Percentiles rank a stretch among this genome's conserved stretches.
These are phyloP conservation scores for Westerdykella sp. DNA, from an alignment of 2,329 filamentous ascomycete genomes.

Conservation along the genomic window DNA sequence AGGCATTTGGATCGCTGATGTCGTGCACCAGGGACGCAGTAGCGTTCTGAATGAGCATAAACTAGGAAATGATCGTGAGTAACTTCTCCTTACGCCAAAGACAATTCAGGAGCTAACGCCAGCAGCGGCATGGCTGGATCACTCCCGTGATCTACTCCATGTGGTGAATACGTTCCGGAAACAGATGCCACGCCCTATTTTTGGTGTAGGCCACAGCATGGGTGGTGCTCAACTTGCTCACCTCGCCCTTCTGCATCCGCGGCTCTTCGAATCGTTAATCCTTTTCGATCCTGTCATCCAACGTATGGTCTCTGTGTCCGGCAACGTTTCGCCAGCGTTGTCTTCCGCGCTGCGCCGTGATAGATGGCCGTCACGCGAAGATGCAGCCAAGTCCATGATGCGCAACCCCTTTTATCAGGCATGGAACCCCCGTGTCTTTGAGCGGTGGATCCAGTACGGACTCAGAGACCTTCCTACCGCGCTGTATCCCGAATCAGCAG, in stretches of 20 bases:
- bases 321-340: conserved; percentile 44
- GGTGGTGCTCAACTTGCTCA: conserved; percentile 69
- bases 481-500: conserved; percentile 44
- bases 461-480: conserved; percentile 66
- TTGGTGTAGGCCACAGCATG: conserved; percentile 87
- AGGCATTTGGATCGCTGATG: conserved; percentile 83
- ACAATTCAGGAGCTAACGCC: not conserved
- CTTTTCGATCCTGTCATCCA: conserved; percentile 81
- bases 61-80: conserved; percentile 77
- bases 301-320: conserved; percentile 39
- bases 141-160: conserved; percentile 75
- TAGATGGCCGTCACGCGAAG: conserved; percentile 69
- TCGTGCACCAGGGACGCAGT: conserved; percentile 77
- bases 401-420: conserved; percentile 68
- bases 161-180: conserved; percentile 77
- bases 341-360: conserved; percentile 70
- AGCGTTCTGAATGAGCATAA: conserved; percentile 67
- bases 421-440: conserved; percentile 77
- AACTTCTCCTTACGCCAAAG: not conserved
- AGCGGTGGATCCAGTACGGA: conserved; percentile 66
- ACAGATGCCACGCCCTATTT: conserved; percentile 71
- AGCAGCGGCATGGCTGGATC: conserved; percentile 76
- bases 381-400: conserved; percentile 60
- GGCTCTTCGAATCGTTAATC: conserved; percentile 67
- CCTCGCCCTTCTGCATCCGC: conserved; percentile 70